Conservation (phyloP, 108 stramenopile genomes). For the Cyclotella choctawhatcheeana region DNA sequence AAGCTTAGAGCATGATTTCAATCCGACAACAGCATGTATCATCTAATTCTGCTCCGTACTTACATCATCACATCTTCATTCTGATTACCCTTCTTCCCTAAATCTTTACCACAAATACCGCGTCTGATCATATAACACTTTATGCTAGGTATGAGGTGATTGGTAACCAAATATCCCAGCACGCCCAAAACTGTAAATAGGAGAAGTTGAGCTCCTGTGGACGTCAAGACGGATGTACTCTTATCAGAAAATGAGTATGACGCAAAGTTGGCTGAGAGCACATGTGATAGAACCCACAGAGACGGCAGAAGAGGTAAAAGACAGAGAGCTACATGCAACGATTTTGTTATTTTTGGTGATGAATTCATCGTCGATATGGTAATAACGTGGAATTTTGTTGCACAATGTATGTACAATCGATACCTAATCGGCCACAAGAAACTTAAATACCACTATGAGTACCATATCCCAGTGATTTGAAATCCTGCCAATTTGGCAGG, state of each 20-base stretch:
- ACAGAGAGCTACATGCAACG: too few species aligned
- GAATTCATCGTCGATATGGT: too few species aligned
- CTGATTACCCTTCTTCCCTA: conserved; percentile 85
- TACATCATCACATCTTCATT: conserved; percentile 62
- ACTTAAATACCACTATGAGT: too few species aligned
- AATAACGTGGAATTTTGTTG: too few species aligned
- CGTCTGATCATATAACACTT: conserved; percentile 71
- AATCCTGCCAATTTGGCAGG: too few species aligned
- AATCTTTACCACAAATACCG: conserved; percentile 86
- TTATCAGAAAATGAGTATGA: background rate
- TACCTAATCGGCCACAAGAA: too few species aligned
- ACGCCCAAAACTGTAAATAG: conserved; percentile 37
- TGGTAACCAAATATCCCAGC: conserved; percentile 35
- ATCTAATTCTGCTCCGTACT: too few species aligned
- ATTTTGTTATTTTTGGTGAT: too few species aligned
- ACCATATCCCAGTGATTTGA: too few species aligned
- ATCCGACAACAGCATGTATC: background rate
- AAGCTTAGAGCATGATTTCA: background rate
- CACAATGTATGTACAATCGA: too few species aligned
- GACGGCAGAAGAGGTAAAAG: background rate
- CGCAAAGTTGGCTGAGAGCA: background rate
- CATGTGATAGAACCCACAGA: background rate
- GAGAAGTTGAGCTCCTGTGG: conserved; percentile 42
- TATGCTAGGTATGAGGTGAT: conserved; percentile 48
- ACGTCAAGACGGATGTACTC: background rate